These are phyloP conservation scores for Aspergillus texensis DNA, from an alignment of 2,329 filamentous ascomycete genomes.

Conservation along the genomic window DNA sequence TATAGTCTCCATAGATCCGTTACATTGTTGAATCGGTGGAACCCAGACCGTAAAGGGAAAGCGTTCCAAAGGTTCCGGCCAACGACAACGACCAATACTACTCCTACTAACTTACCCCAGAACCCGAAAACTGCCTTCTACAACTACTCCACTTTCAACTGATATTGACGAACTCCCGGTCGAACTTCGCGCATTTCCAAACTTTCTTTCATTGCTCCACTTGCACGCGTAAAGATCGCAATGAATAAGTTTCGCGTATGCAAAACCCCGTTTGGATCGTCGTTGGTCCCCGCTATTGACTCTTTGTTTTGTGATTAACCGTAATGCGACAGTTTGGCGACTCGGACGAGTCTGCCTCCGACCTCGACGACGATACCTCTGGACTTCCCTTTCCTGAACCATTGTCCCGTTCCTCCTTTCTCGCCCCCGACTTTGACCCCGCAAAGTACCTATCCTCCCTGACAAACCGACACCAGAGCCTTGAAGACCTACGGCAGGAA, in stretches of 20 bases:
- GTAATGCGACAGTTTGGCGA: slow-evolving; percentile 41
- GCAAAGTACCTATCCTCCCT: slow-evolving; percentile 80
- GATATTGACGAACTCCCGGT: neutral
- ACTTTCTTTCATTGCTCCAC: neutral
- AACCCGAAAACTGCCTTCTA: neutral
- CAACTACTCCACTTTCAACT: neutral
- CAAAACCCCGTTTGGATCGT: neutral
- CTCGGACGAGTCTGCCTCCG: slow-evolving; percentile 50
- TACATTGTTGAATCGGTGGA: neutral
- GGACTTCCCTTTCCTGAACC: slow-evolving; percentile 86
- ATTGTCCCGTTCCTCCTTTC: slow-evolving; percentile 80
- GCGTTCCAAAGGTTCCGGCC: neutral
- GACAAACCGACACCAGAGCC: slow-evolving; percentile 86
- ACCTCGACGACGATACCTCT: slow-evolving; percentile 61
- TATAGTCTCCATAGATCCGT: neutral
- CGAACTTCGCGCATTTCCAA: neutral
- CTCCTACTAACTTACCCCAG: neutral
- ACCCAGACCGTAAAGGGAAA: neutral
- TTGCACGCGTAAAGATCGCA: slow-evolving; percentile 1
- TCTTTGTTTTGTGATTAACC: neutral
- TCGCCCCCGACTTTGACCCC: slow-evolving; percentile 75
- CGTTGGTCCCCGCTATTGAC: neutral
- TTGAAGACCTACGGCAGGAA: slow-evolving; percentile 88
- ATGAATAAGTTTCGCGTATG: slow-evolving; percentile 41
- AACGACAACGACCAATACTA: neutral